Conservation (phyloP, 169 alveolate species). For the Plasmodium blacklocki region DNA sequence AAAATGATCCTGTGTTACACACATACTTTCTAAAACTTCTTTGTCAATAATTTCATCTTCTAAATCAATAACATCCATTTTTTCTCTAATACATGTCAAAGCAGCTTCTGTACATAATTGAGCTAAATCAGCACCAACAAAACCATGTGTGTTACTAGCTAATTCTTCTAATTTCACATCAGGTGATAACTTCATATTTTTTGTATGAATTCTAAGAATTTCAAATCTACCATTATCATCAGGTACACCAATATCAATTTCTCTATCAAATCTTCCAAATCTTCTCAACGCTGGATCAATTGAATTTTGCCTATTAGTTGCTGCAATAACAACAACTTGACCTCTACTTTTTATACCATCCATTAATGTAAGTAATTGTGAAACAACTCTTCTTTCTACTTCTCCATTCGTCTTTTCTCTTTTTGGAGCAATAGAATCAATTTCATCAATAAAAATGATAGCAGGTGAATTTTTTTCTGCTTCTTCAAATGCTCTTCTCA, state of each 20-base stretch:
- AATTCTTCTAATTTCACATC: conserved; percentile 98
- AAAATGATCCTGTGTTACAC: conserved; percentile 99
- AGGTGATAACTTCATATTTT: conserved; percentile 98
- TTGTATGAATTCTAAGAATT: conserved; percentile 98
- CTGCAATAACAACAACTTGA: conserved; percentile 98
- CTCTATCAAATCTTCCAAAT: conserved; percentile 98
- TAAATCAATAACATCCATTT: conserved; percentile 99
- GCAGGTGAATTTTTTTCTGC: conserved; percentile 99
- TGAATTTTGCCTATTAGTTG: conserved; percentile 99
- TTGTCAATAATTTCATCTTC: conserved; percentile 99
- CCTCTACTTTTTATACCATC: conserved; percentile 99
- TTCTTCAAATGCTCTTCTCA: conserved; percentile 96
- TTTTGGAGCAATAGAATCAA: conserved; percentile 99
- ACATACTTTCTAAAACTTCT: conserved; percentile 97
- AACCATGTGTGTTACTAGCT: conserved; percentile 99
- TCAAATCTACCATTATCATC: conserved; percentile 99
- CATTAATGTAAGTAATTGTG: conserved; percentile 98
- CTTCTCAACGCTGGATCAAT: conserved; percentile 99
- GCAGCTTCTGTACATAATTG: conserved; percentile 99
- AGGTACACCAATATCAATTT: conserved; percentile 99
- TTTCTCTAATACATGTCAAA: conserved; percentile 98
- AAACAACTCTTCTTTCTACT: conserved; percentile 99
- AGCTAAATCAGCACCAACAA: conserved; percentile 98
- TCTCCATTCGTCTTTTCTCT: conserved; percentile 99
- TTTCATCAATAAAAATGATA: conserved; percentile 99